Percentiles rank a stretch among this genome's conserved stretches.
These are phyloP conservation scores for Wallemia ichthyophaga DNA, from an alignment of 1,284 basidiomycete species.

Conservation along the genomic window DNA sequence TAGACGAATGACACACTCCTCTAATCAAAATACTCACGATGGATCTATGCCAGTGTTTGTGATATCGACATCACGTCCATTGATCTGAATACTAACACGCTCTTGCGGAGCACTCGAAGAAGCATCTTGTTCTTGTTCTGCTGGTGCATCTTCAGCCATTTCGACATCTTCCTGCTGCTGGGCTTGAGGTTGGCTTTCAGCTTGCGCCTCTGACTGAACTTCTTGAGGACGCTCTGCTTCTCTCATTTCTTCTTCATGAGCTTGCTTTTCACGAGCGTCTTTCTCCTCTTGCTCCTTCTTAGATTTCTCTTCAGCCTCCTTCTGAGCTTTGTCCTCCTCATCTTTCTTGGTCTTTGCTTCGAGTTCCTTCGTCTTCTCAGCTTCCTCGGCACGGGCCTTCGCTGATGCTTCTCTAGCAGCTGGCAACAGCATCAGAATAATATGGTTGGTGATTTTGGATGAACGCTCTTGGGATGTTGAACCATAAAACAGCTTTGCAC, in stretches of 20 bases:
- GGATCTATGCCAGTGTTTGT: conserved; percentile 97
- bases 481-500: conserved; percentile 49
- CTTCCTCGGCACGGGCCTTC: not conserved
- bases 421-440: conserved; percentile 50
- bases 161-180: conserved; percentile 6
- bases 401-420: conserved; percentile 31
- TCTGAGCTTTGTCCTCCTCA: conserved; percentile 13
- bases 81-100: conserved; percentile 55
- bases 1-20: not conserved
- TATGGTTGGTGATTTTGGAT: conserved; percentile 37
- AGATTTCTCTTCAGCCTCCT: conserved; percentile 7
- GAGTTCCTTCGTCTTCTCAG: conserved; percentile 10
- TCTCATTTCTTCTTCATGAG: conserved; percentile 9
- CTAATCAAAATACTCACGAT: not conserved
- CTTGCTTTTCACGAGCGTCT: conserved; percentile 7
- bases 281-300: conserved; percentile 12
- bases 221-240: conserved; percentile 10
- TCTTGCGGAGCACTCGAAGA: conserved; percentile 18
- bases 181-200: conserved; percentile 11
- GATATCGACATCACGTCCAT: conserved; percentile 84
- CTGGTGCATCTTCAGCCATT: conserved; percentile 6
- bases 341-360: conserved; percentile 18
- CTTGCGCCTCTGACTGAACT: conserved; percentile 14
- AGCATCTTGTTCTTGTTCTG: conserved; percentile 4
- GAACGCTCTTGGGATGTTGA: conserved; percentile 35